Percentiles rank a stretch among this genome's conserved stretches.
phyloP scores from a whole-genome alignment of 2,329 filamentous ascomycete genomes.

The Neonectria faginata region DNA sequence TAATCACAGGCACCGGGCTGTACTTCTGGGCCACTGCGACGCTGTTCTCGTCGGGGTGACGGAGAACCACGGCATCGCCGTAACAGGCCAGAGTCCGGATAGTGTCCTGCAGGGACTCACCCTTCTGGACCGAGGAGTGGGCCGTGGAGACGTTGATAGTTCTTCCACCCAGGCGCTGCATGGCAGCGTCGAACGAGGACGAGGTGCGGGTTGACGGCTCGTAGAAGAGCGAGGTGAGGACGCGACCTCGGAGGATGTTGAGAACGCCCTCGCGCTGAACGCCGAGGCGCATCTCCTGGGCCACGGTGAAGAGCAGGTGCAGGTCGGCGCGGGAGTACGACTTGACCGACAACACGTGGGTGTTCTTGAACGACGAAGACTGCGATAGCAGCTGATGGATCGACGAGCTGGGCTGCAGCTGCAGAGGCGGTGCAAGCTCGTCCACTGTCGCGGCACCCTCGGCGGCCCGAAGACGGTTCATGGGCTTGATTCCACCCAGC shows the following conservation, averaged over 20 bases:
- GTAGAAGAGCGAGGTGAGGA: slow-evolving; percentile 95
- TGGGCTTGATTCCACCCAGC: slow-evolving; percentile 47
- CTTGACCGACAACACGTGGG: slow-evolving; percentile 91
- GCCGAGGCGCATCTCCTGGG: slow-evolving; percentile 96
- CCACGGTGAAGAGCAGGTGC: slow-evolving; percentile 94
- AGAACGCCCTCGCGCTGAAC: slow-evolving; percentile 93
- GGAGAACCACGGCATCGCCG: slow-evolving; percentile 93
- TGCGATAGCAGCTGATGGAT: slow-evolving; percentile 79
- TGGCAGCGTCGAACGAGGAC: slow-evolving; percentile 94
- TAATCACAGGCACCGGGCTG: slow-evolving; percentile 92
- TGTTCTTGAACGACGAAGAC: slow-evolving; percentile 85
- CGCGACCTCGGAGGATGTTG: slow-evolving; percentile 84
- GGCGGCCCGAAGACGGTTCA: slow-evolving; percentile 48
- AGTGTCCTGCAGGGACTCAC: slow-evolving; percentile 92
- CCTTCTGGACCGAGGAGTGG: slow-evolving; percentile 92
- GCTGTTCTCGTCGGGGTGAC: slow-evolving; percentile 86
- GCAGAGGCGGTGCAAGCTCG: slow-evolving; percentile 60
- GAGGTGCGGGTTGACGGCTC: slow-evolving; percentile 97
- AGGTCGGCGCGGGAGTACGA: slow-evolving; percentile 90
- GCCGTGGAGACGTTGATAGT: slow-evolving; percentile 85
- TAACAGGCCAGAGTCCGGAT: slow-evolving; percentile 95
- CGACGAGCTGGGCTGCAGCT: slow-evolving; percentile 66
- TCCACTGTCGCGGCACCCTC: slow-evolving; percentile 51
- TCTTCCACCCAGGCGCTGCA: slow-evolving; percentile 95
- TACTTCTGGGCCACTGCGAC: slow-evolving; percentile 87